A percentile compares a stretch with the other conserved stretches of the same genome.
phyloP scores from a whole-genome alignment of 2,329 filamentous ascomycete genomes.

The Fusarium sp. region DNA sequence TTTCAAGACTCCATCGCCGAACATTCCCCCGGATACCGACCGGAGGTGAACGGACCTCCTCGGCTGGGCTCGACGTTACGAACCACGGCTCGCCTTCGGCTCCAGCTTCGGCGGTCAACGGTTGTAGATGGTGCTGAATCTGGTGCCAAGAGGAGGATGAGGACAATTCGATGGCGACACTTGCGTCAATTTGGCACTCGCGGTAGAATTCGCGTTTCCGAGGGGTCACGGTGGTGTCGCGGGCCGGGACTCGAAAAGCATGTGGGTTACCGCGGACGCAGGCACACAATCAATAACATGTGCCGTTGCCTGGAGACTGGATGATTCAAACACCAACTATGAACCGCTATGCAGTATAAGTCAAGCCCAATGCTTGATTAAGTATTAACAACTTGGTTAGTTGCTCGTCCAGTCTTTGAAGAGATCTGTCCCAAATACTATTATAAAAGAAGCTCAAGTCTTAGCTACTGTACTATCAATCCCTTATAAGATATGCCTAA shows the following conservation, averaged over 20 bases:
- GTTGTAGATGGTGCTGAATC: not conserved
- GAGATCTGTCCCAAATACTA: no score
- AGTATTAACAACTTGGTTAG: no score
- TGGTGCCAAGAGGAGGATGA: not conserved
- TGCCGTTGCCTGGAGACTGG: slow-evolving; percentile 5
- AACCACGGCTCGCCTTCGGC: slow-evolving; percentile 42
- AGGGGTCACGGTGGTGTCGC: not conserved
- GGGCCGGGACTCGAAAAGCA: slow-evolving; percentile 2
- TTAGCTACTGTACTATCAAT: no score
- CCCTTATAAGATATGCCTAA: no score
- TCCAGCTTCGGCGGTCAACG: slow-evolving; percentile 23
- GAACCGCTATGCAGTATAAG: not conserved
- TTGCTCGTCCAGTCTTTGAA: no score
- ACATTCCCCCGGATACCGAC: slow-evolving; percentile 47
- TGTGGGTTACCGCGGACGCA: slow-evolving; percentile 23
- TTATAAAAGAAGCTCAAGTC: no score
- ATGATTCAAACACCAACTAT: not conserved
- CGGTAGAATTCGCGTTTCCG: not conserved
- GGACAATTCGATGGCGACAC: not conserved
- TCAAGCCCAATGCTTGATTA: not conserved
- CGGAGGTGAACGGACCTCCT: slow-evolving; percentile 45
- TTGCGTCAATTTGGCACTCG: slow-evolving; percentile 5
- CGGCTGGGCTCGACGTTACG: slow-evolving; percentile 45
- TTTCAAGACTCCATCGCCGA: slow-evolving; percentile 43
- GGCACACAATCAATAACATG: slow-evolving; percentile 9